These are phyloP conservation scores for Kurtzmaniella quercitrusa DNA, from an alignment of 1,139 yeast species.

Conservation along the genomic window DNA sequence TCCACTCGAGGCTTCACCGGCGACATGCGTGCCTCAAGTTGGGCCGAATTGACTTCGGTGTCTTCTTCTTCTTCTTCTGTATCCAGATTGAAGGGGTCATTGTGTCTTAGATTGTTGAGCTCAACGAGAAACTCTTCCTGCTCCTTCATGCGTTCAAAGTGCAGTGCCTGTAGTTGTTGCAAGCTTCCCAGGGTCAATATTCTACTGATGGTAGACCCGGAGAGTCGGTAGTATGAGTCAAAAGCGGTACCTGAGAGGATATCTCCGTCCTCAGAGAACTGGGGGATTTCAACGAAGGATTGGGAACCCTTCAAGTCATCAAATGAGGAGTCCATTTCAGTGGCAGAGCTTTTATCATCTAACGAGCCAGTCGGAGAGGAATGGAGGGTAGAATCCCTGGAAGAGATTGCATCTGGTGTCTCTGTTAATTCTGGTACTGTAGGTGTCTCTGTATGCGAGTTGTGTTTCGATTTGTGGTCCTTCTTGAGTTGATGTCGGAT, in stretches of 20 bases:
- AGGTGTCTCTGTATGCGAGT: background rate
- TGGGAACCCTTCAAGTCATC: background rate
- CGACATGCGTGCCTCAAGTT: background rate
- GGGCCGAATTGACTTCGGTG: background rate
- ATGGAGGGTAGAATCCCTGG: conserved; percentile 1
- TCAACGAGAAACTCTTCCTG: background rate
- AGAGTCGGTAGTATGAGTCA: background rate
- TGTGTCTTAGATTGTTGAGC: background rate
- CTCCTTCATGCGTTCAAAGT: background rate
- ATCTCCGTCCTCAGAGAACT: background rate
- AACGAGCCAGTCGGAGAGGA: background rate
- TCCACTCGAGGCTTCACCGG: background rate
- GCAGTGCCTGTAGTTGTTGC: background rate
- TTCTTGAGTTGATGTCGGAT: conserved; percentile 2
- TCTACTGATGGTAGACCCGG: background rate
- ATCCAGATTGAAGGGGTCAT: background rate
- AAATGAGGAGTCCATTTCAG: background rate
- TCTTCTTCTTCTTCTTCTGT: background rate
- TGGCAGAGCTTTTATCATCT: conserved; percentile 1
- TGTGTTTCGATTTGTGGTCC: background rate
- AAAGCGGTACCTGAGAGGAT: background rate
- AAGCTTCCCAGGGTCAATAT: background rate
- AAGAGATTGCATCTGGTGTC: background rate
- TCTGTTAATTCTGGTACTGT: background rate
- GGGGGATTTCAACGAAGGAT: background rate